These are phyloP conservation scores for Phytopythium helicoides DNA, from an alignment of 352 stramenopile species.

Conservation along the genomic window DNA sequence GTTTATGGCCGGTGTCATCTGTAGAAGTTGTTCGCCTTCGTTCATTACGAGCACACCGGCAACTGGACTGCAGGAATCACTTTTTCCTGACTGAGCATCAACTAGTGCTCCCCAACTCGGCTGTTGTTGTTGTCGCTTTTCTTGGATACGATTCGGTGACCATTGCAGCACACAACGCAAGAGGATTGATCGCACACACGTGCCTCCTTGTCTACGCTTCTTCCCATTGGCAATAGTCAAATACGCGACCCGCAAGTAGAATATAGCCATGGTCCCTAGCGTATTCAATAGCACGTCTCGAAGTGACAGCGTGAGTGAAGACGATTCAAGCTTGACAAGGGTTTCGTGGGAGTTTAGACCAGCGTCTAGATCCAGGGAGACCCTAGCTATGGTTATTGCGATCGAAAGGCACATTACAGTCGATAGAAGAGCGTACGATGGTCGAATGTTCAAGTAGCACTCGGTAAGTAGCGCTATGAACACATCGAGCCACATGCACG, in stretches of 20 bases:
- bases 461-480: background rate
- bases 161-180: background rate
- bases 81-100: background rate
- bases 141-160: background rate
- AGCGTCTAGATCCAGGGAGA: slow-evolving; percentile 1
- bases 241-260: background rate
- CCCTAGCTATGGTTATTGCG: background rate
- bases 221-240: background rate
- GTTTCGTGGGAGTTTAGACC: background rate
- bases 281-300: slow-evolving; percentile 5
- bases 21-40: too few relatives aligned
- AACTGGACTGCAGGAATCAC: too few relatives aligned
- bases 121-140: background rate
- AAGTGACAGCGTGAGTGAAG: background rate
- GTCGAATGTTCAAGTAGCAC: background rate
- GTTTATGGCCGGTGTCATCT: too few relatives aligned
- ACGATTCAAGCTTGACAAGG: background rate
- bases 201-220: background rate
- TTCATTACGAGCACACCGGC: too few relatives aligned
- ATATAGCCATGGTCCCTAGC: slow-evolving; percentile 3
- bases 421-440: background rate
- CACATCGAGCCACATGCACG: slow-evolving; percentile 1
- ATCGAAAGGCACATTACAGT: background rate
- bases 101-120: background rate
- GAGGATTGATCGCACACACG: background rate